These are phyloP conservation scores for Helicocarpus griseus DNA, from an alignment of 2,329 filamentous ascomycete genomes.

Conservation along the genomic window DNA sequence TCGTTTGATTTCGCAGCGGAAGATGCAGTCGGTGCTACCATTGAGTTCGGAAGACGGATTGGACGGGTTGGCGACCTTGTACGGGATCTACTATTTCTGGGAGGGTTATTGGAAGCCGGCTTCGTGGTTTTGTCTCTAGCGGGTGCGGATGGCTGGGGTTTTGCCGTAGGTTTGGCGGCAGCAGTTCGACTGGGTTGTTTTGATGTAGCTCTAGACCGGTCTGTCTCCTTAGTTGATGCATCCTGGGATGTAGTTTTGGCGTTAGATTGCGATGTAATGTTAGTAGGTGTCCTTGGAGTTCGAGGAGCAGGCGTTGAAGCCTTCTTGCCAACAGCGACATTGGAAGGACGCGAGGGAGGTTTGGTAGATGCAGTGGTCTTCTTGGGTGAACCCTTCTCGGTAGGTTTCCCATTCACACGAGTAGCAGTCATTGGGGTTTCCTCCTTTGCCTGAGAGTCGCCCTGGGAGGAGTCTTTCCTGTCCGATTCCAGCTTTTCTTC, in stretches of 20 bases:
- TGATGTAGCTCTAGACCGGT: conserved; percentile 17
- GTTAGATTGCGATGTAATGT: conserved; percentile 11
- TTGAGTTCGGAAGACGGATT: conserved; percentile 31
- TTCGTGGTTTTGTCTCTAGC: conserved; percentile 15
- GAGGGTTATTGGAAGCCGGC: conserved; percentile 14
- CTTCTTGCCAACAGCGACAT: conserved; percentile 19
- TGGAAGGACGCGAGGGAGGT: conserved; percentile 21
- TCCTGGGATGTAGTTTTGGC: conserved; percentile 11
- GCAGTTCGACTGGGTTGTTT: conserved; percentile 23
- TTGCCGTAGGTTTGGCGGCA: conserved; percentile 5
- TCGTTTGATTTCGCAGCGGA: conserved; percentile 25
- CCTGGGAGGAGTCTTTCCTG: conserved; percentile 12
- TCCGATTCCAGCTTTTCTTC: conserved; percentile 13
- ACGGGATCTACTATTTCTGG: conserved; percentile 21
- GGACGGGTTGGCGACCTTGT: conserved; percentile 33
- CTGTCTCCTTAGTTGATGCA: conserved; percentile 17
- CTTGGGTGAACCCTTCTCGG: conserved; percentile 6
- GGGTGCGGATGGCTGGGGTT: conserved; percentile 3
- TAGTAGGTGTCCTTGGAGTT: conserved; percentile 11
- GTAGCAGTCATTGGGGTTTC: neutral
- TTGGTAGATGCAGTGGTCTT: conserved; percentile 14
- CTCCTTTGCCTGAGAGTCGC: neutral
- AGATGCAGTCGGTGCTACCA: conserved; percentile 31
- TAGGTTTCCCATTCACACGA: conserved; percentile 9
- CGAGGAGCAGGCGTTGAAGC: conserved; percentile 14